Base-by-base conservation (phyloP, 257 asterid species). In the Nicotiana obtusifolia region DNA sequence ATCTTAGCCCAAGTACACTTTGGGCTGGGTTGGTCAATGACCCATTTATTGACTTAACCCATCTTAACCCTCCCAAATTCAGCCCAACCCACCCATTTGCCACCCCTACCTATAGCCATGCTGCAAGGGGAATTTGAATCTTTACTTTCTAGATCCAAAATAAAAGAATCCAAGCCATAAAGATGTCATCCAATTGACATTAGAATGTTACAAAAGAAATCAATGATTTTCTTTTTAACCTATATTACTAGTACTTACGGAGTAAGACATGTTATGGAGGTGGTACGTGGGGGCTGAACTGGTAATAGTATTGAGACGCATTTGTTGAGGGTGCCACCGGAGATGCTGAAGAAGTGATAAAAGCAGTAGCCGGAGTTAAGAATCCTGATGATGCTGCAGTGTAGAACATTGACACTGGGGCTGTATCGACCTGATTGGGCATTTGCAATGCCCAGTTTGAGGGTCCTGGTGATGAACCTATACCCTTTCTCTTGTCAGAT, bases 311-410 rank as follows among this genome's bases (percentile, higher is more conserved):
- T 19, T 75, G 91, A 22, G 88, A 81, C 24, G 86, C 60, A 77
- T 76, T 83, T 20, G 85, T 26, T 31, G 91, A 81, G 17, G 86
- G 64, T 7, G 67, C 9, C 35, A 82, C 33, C 24, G 84, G 64
- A 73, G 88, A 77, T 75, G 88, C 69, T 11, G 87, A 68, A 64
- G 89, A 77, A 61, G 49, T 9, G 49, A 9, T 41, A 41, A 41
- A 41, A 41, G 65, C 35, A 67, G 86, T 83, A 78, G 85, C 85
- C 75, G 89, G 86, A 76, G 88, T 81, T 84, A 91, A 82, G 97
- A 93, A 93, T 93, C 97, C 97, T 91, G 97, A 93, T 93, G 97
- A 93, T 93, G 97, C 97, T 91, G 97, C 97, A 4, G 53, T 22
- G 86, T 83, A n/a, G 4, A 84, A 79, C 83, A 81, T 71, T 82